Conservation (phyloP, 306 rosid genomes). For the Astragalus glycyphyllos region DNA sequence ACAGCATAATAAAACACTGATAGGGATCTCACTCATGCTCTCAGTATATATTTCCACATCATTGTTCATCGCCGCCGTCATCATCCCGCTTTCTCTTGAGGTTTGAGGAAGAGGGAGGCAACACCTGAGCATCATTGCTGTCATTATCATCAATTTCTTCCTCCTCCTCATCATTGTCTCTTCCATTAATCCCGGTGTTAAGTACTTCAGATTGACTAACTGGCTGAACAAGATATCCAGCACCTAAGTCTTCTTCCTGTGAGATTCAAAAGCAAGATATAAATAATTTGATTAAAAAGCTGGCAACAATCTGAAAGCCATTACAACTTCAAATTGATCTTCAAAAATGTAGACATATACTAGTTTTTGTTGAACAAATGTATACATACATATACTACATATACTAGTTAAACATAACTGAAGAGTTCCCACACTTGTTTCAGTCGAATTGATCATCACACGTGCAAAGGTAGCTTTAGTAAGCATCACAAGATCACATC, state of each 20-base stretch:
- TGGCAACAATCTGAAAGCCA: not conserved
- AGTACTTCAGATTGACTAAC: constrained; percentile 66
- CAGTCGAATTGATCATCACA: not conserved
- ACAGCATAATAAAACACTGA: constrained; percentile 36
- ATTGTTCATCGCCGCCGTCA: constrained; percentile 33
- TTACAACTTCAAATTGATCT: not conserved
- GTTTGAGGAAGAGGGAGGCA: constrained; percentile 59
- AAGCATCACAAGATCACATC: not conserved
- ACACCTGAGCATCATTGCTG: constrained; percentile 58
- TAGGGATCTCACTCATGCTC: constrained; percentile 55
- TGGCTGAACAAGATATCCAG: constrained; percentile 80
- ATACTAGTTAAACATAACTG: no score
- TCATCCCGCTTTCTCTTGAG: constrained; percentile 74
- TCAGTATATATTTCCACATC: no score
- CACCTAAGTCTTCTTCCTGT: constrained; percentile 82
- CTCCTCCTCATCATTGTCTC: constrained; percentile 56
- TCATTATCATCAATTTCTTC: constrained; percentile 70
- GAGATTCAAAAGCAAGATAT: constrained; percentile 27
- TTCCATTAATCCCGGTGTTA: constrained; percentile 57
- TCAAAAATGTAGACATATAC: not conserved
- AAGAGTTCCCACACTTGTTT: not conserved
- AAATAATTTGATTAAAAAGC: not conserved
- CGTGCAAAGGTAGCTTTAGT: not conserved
- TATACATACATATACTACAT: no score
- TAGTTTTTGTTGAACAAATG: no score